Percentiles rank a stretch among this genome's conserved stretches.
phyloP scores from a whole-genome alignment of 2,329 filamentous ascomycete species.

The Phyllosticta capitalensis region DNA sequence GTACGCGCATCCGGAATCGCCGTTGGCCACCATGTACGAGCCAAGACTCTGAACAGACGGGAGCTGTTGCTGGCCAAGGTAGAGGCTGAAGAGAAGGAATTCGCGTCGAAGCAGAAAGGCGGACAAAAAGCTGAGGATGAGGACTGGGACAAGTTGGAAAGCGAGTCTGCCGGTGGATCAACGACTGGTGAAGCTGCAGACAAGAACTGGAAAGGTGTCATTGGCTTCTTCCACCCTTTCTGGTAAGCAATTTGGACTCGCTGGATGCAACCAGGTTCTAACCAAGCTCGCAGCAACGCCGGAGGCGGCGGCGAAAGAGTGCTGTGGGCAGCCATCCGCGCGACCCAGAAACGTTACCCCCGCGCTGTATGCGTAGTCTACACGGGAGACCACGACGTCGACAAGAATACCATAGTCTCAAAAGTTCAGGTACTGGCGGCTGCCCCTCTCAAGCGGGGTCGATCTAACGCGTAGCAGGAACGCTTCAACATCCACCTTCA shows the following conservation, averaged over 20 bases:
- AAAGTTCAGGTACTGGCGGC: slow-evolving; percentile 56
- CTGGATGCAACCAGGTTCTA: slow-evolving; percentile 15
- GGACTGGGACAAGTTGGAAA: slow-evolving; percentile 62
- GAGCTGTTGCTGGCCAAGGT: slow-evolving; percentile 25
- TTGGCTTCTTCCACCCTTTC: slow-evolving; percentile 97
- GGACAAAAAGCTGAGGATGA: slow-evolving; percentile 40
- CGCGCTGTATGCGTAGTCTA: slow-evolving; percentile 86
- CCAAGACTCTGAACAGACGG: slow-evolving; percentile 23
- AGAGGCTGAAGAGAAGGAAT: slow-evolving; percentile 21
- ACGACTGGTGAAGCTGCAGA: slow-evolving; percentile 36
- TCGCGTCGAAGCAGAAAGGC: slow-evolving; percentile 15
- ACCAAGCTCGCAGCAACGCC: slow-evolving; percentile 60
- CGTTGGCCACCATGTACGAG: slow-evolving; percentile 23
- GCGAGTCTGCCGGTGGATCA: slow-evolving; percentile 37
- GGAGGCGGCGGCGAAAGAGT: slow-evolving; percentile 93
- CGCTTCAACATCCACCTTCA: slow-evolving; percentile 91
- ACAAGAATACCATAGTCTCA: slow-evolving; percentile 67
- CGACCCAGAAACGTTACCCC: slow-evolving; percentile 82
- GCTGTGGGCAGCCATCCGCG: slow-evolving; percentile 87
- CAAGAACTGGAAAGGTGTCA: slow-evolving; percentile 68
- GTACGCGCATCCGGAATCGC: slow-evolving; percentile 21
- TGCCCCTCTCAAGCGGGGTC: neutral
- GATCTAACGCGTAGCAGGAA: slow-evolving; percentile 21
- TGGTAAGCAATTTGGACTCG: slow-evolving; percentile 47
- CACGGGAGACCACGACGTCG: slow-evolving; percentile 85